phyloP scores from a whole-genome alignment of 441 rosid species.

The Arabidopsis lyrata region DNA sequence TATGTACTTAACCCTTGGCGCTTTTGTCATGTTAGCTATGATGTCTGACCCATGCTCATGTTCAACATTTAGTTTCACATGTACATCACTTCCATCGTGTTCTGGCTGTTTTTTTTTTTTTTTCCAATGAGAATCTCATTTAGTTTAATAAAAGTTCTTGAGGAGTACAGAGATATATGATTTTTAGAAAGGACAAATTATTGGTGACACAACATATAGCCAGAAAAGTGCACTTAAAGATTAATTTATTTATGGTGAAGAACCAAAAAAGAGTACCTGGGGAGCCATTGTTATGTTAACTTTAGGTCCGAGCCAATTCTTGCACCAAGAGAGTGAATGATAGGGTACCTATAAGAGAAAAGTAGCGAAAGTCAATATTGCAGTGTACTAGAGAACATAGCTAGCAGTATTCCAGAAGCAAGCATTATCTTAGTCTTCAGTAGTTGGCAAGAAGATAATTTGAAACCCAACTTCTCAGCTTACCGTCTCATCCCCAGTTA shows the following conservation, averaged over 20 bases:
- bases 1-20: conserved; percentile 81
- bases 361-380: conserved; percentile 6
- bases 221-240: conserved; percentile 4
- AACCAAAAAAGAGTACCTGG: conserved; percentile 62
- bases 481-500: conserved; percentile 98
- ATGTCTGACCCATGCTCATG: conserved; percentile 75
- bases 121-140: conserved; percentile 2
- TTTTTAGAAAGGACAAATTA: neutral
- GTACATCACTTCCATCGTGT: conserved; percentile 96
- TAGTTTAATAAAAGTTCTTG: conserved; percentile 7
- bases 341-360: conserved; percentile 76
- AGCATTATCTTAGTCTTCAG: neutral
- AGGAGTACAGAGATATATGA: conserved; percentile 1
- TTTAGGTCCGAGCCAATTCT: conserved; percentile 93
- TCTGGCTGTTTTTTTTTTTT: conserved; percentile 72
- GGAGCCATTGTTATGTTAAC: conserved; percentile 96
- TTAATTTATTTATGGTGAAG: neutral
- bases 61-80: conserved; percentile 78
- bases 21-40: conserved; percentile 86
- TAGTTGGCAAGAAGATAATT: conserved; percentile 1
- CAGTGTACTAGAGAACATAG: neutral
- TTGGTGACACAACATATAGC: conserved; percentile 19
- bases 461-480: conserved; percentile 41
- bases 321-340: conserved; percentile 96
- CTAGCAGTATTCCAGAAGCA: conserved; percentile 13